Percentiles rank a stretch among this genome's conserved stretches.
Conservation (phyloP, 2,329 filamentous ascomycete species). For the Nemania abortiva region DNA sequence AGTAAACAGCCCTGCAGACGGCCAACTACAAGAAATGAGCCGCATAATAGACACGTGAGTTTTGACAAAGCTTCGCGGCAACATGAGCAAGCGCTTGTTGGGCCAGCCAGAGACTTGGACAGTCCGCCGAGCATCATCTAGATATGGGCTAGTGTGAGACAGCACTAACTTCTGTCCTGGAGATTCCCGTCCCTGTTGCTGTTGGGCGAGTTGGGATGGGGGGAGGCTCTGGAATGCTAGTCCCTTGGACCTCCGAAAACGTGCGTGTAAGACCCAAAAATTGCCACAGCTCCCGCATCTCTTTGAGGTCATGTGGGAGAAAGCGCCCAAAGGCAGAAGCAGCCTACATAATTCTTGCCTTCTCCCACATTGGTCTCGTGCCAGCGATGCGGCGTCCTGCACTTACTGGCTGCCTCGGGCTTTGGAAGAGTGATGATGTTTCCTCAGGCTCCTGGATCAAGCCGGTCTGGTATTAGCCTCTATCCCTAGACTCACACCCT, state of each 20-base stretch:
- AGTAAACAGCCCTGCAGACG: slow-evolving; percentile 22
- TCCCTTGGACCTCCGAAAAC: slow-evolving; percentile 46
- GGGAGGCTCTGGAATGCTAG: slow-evolving; percentile 47
- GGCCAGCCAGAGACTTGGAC: slow-evolving; percentile 4
- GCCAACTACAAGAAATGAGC: slow-evolving; percentile 6
- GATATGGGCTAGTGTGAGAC: slow-evolving; percentile 17
- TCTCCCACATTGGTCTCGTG: slow-evolving; percentile 10
- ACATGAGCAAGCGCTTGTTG: neutral
- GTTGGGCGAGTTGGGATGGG: slow-evolving; percentile 25
- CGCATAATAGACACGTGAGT: slow-evolving; percentile 6
- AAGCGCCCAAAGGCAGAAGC: slow-evolving; percentile 42
- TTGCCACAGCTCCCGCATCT: slow-evolving; percentile 47
- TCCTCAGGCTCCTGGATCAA: neutral
- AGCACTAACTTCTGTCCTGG: slow-evolving; percentile 16
- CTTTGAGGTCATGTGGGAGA: slow-evolving; percentile 42
- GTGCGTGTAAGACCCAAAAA: slow-evolving; percentile 42
- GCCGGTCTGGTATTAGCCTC: slow-evolving; percentile 3
- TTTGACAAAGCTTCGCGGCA: neutral
- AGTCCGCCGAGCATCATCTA: slow-evolving; percentile 18
- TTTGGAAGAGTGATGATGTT: neutral
- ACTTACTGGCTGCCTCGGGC: slow-evolving; percentile 12
- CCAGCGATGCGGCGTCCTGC: neutral
- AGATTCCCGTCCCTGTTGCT: slow-evolving; percentile 31
- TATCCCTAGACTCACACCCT: slow-evolving; percentile 5
- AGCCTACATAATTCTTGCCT: slow-evolving; percentile 12